Evolutionary conservation across 2,329 filamentous ascomycete species (phyloP).

Genomic region (Cercospora sp.): DNA sequence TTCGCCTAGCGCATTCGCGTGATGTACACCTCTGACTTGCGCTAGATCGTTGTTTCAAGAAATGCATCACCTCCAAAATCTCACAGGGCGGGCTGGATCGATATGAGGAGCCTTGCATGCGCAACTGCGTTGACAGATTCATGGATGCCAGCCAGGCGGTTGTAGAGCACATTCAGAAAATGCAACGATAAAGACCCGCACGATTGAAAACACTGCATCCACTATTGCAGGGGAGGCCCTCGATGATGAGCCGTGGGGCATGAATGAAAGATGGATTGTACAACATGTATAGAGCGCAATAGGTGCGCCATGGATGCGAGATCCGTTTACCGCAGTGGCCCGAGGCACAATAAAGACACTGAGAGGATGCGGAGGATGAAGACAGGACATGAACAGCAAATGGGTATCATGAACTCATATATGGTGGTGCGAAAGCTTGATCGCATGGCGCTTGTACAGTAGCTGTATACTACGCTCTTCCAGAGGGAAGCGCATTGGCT

Average conservation of each 20-base stretch:
- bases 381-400: constrained; percentile 9
- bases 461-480: constrained; percentile 22
- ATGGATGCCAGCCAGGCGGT: constrained; percentile 84
- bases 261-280: constrained; percentile 17
- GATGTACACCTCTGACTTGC: constrained; percentile 30
- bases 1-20: constrained; percentile 60
- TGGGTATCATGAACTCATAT: constrained; percentile 17
- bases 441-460: constrained; percentile 27
- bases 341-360: neutral
- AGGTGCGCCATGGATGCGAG: neutral
- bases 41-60: constrained; percentile 72
- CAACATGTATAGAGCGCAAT: constrained; percentile 14
- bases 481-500: constrained; percentile 9
- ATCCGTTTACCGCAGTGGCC: neutral
- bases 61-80: constrained; percentile 79
- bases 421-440: constrained; percentile 14
- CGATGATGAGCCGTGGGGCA: neutral
- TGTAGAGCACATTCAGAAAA: constrained; percentile 76
- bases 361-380: neutral
- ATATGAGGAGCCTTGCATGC: constrained; percentile 77
- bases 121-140: constrained; percentile 92
- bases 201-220: neutral
- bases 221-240: neutral
- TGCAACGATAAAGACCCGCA: constrained; percentile 39
- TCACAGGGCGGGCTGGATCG: constrained; percentile 71